These are phyloP conservation scores for Bassia scoparia DNA, from an alignment of 148 eudicot genomes.

Conservation along the genomic window DNA sequence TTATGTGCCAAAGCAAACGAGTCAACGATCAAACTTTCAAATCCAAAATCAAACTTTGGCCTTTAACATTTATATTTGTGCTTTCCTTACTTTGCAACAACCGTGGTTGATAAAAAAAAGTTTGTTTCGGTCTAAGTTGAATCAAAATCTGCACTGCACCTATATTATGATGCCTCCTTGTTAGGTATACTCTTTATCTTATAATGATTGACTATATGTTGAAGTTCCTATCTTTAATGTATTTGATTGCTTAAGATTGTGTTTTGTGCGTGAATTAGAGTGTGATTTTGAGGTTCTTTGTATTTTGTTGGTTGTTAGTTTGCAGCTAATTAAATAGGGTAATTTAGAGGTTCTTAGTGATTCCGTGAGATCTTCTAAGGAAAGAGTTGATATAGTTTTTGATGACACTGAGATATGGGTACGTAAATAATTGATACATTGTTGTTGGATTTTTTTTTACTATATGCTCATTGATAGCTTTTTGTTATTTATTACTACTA, in stretches of 20 bases:
- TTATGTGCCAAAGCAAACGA: too few relatives aligned
- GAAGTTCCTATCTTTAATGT: not conserved
- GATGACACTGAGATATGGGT: slow-evolving; percentile 42
- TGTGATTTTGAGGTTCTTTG: not conserved
- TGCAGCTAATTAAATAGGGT: slow-evolving; percentile 63
- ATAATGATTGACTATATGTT: not conserved
- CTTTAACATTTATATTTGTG: too few relatives aligned
- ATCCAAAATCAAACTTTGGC: too few relatives aligned
- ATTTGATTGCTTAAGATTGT: slow-evolving; percentile 13
- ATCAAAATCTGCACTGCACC: too few relatives aligned
- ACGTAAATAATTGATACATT: slow-evolving; percentile 29
- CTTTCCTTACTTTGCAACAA: too few relatives aligned
- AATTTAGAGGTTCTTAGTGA: slow-evolving; percentile 39
- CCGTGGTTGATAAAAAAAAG: too few relatives aligned
- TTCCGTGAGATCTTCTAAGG: slow-evolving; percentile 48
- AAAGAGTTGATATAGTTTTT: slow-evolving; percentile 33
- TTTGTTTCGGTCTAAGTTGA: too few relatives aligned
- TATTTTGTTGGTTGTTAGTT: slow-evolving; percentile 19
- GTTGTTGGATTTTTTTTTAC: slow-evolving; percentile 31
- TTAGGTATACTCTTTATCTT: slow-evolving; percentile 10
- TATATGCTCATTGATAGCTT: slow-evolving; percentile 22
- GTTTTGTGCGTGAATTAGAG: slow-evolving; percentile 9
- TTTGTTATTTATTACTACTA: not conserved
- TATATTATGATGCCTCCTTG: too few relatives aligned
- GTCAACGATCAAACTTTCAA: too few relatives aligned